Evolutionary conservation across 495 filamentous ascomycete genomes (phyloP), one percentile per base, ranked within the genome.

Genomic region (Cenococcum geophilum): DNA sequence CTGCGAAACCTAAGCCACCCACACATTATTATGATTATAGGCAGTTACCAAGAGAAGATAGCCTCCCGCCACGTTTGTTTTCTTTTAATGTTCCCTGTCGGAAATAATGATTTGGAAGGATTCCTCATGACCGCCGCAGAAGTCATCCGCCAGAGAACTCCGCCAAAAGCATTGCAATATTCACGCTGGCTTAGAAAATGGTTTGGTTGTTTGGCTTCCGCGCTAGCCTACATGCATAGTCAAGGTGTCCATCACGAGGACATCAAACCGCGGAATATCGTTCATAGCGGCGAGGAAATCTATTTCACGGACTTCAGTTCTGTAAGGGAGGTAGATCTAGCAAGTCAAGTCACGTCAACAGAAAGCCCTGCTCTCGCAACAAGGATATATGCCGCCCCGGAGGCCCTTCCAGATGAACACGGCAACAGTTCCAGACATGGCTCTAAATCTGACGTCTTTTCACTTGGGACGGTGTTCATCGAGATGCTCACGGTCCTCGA

Each of bases 181-280:
- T 14, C 8, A 40, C 8, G 36, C 8, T 45, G 40, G 40, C 12
- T 45, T 4, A 1, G 40, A 21, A 55, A 40, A 3, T 42, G 32
- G 20, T 58, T 61, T 45, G 23, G 16, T 4, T 75, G 73, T 51
- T 63, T 76, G 0, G 48, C 64, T 14, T 70, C 73, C 34, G 75
- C 72, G 1, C 62, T 79, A 1, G 65, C 66, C 3, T 77, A 74
- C 55, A 64, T 79, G 4, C 76, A 78, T 58, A 58, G 66, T 9
- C 57, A 55, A 0, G 67, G 66, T 18, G 72, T 77, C 37, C 68
- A 72, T 0, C 77, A 79, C 62, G 70, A 74, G 49, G 77, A 79
- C 50, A 76, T 79, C 62, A 79, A 78, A 61, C 76, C 75, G 2
- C 65, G 67, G 32, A 79, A 78, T 56, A 74, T 79, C 51, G 70